Conservation (phyloP, 1,284 basidiomycete genomes). For the Sutorius eximius region DNA sequence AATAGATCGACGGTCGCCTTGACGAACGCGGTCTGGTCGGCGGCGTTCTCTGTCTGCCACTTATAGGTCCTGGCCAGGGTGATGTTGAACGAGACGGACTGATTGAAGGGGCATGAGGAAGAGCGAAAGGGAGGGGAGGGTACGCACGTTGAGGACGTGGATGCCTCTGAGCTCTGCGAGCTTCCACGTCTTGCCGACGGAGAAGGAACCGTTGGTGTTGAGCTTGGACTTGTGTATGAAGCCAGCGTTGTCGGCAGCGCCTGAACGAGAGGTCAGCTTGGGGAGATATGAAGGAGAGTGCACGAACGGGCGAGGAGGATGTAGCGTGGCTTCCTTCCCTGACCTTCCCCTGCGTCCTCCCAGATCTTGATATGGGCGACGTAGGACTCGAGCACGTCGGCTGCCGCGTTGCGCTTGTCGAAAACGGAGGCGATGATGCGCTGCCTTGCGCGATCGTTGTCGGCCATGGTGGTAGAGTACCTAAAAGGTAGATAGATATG, state of each 20-base stretch:
- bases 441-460: conserved; percentile 52
- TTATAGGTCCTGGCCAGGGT: conserved; percentile 83
- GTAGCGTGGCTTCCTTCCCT: conserved; percentile 78
- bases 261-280: conserved; percentile 40
- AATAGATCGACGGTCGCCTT: conserved; percentile 71
- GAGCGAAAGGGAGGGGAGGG: not conserved
- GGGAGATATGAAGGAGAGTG: conserved; percentile 1
- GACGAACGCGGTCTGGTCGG: conserved; percentile 75
- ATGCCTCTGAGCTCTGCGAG: conserved; percentile 79
- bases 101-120: conserved; percentile 5
- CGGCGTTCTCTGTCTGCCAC: conserved; percentile 79
- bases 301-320: conserved; percentile 84
- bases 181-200: conserved; percentile 97
- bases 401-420: conserved; percentile 62
- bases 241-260: conserved; percentile 62
- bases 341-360: conserved; percentile 75
- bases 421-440: conserved; percentile 86
- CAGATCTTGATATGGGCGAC: conserved; percentile 87
- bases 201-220: conserved; percentile 94
- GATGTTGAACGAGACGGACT: conserved; percentile 76
- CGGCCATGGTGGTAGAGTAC: conserved; percentile 45
- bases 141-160: conserved; percentile 67
- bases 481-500: conserved; percentile 8
- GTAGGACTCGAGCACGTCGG: conserved; percentile 72
- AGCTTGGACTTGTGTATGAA: conserved; percentile 95